Evolutionary conservation across 352 stramenopile species (phyloP), one percentile per base, ranked within the genome.

Genomic region (Phytopythium aichiense): DNA sequence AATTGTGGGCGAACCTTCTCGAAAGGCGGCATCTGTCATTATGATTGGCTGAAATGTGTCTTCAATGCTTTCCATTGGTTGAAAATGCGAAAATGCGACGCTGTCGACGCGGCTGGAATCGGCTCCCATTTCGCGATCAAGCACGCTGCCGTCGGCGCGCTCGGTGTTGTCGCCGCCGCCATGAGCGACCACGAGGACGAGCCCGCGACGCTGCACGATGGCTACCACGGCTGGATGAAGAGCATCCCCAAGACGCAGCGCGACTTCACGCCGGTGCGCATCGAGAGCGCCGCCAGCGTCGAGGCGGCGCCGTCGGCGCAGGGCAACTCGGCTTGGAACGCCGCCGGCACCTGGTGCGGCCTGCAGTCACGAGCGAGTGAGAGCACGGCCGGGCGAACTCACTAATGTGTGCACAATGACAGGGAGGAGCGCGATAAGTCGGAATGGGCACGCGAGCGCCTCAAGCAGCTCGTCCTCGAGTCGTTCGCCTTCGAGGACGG

Each of bases 221-320:
- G 86, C 60, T 94, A 94, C 71, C 84, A 94, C 61, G 86, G 86
- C 55, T 94, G 86, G 86, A 92, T 92, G 83, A 92, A 92, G 77
- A 79, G 72, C n/a, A 91, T 94, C 63, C 61, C 84, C 23, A 90
- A 91, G 71, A 94, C 75, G 22, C 68, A 66, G n/a, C 81, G 92
- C 81, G 83, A 94, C 56, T 94, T 91, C 56, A 92, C 85, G 18
- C 85, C 85, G 7, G 56, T 83, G 56, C 83, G 81, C 38, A 91
- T 94, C 56, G 73, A 88, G n/a, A 66, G 71, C 31, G 55, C 55
- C 7, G 63, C 60, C 30, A 55, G 46, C 13, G 64, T 68, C 54
- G 33, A 56, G 9, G 56, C 65, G 16, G 25, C 63, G 16, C 56
- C 63, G 46, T 23, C 61, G n/a, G 57, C 50, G 33, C 59, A 74